Base-by-base conservation (phyloP, 805 yeast species). In the Groenewaldozyma tartarivorans region DNA sequence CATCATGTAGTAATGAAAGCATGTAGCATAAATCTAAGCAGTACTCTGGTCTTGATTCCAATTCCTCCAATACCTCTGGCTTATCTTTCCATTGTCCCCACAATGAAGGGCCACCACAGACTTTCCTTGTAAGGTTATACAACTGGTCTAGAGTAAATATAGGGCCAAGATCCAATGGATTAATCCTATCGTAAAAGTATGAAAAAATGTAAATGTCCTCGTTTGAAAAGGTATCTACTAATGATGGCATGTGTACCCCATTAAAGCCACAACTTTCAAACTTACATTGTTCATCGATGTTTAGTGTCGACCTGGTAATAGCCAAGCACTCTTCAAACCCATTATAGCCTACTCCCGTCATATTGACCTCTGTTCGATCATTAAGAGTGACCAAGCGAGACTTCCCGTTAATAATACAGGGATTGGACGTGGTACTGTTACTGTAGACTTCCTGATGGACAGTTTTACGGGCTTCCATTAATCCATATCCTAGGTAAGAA, bases 171-270 rank as follows among this genome's bases (percentile, higher is more conserved):
- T 96, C 96, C 48, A 90, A 69, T 36, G 96, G 96, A 57, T 74
- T 77, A 22, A 96, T 81, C 58, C 94, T 75, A 63, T 90, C 98
- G 65, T 86, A 92, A 65, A 90, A 90, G 69, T 77, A 92, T 5
- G 96, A 88, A 64, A 92, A 86, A 32, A 90, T 77, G 61, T 69
- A 92, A 74, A 90, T 71, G 55, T 90, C 96, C 20, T 75, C 61
- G 41, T 67, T 68, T 41, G 76, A 71, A 71, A 90, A 90, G n/a
- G 94, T 78, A 47, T 71, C 74, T 35, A 75, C 77, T 52, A 90
- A 68, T 4, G 94, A 81, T 9, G 98, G 98, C 66, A 92, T 97
- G 62, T 92, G 92, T 38, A 87, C 81, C 57, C 97, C 97, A 57
- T 88, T 86, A 72, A 90, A 88, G 1, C 96, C 83, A 63, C 98